A percentile compares a stretch with the other conserved stretches of the same genome.
Evolutionary conservation across 345 rosid genomes (phyloP).

Genomic region (Moringa oleifera): DNA sequence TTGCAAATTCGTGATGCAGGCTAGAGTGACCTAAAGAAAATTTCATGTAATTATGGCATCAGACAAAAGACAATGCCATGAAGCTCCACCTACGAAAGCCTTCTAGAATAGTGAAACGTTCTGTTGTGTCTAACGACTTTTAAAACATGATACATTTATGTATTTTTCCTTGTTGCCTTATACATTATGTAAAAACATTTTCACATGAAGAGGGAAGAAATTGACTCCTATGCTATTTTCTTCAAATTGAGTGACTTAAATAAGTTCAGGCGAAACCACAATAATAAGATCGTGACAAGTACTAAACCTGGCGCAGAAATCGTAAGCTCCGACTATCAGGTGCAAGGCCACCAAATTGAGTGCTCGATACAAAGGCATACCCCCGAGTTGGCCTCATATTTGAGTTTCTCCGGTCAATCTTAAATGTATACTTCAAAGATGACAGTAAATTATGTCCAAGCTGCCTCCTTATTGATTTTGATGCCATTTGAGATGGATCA

Average conservation of each 20-base stretch:
- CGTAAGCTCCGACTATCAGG: slow-evolving; percentile 85
- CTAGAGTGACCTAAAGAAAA: too few species aligned
- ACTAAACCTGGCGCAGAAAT: slow-evolving; percentile 76
- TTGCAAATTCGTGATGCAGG: not conserved
- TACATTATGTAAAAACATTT: not conserved
- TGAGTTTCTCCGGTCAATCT: slow-evolving; percentile 73
- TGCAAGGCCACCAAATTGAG: slow-evolving; percentile 82
- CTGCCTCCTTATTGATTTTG: slow-evolving; percentile 68
- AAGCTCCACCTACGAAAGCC: not conserved
- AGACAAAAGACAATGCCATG: not conserved
- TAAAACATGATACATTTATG: too few species aligned
- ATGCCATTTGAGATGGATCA: slow-evolving; percentile 74
- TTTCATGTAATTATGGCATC: not conserved
- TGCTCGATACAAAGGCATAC: slow-evolving; percentile 64
- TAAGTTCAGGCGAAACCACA: slow-evolving; percentile 2
- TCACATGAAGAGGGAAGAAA: not conserved
- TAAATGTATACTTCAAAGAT: slow-evolving; percentile 69
- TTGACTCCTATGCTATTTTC: not conserved
- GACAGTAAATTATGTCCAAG: slow-evolving; percentile 84
- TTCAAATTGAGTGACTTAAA: not conserved
- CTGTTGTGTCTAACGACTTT: not conserved
- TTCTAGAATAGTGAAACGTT: not conserved
- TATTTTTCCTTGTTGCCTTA: too few species aligned
- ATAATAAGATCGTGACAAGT: not conserved
- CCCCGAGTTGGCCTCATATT: slow-evolving; percentile 76